phyloP scores from a whole-genome alignment of 345 rosid species.

The Syzygium jambos region DNA sequence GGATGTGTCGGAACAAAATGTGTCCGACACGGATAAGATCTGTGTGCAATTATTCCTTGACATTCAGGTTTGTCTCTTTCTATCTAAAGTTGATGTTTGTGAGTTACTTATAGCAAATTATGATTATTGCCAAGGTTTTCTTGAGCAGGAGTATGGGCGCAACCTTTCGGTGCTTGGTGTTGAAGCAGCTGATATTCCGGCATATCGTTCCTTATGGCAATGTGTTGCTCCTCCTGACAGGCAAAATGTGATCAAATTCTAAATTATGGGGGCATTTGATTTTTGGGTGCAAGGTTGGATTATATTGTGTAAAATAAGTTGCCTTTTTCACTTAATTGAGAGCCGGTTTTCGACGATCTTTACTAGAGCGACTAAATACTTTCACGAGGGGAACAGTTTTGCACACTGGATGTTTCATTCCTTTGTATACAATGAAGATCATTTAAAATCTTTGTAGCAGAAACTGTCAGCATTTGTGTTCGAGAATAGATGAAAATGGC shows the following conservation, averaged over 20 bases:
- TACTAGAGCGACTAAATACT: not conserved
- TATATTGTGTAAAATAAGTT: not conserved
- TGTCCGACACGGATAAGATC: slow-evolving; percentile 81
- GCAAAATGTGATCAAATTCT: slow-evolving; percentile 37
- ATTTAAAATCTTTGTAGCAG: not conserved
- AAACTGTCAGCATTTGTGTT: not conserved
- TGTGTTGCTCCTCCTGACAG: slow-evolving; percentile 83
- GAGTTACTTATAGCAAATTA: not conserved
- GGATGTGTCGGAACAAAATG: slow-evolving; percentile 66
- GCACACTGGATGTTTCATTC: not conserved
- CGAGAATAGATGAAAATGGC: not conserved
- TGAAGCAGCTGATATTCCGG: slow-evolving; percentile 49
- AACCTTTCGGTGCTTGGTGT: slow-evolving; percentile 63
- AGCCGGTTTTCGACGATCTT: not conserved
- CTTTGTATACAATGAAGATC: not conserved
- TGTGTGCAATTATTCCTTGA: slow-evolving; percentile 95
- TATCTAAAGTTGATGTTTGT: not conserved
- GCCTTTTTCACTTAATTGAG: not conserved
- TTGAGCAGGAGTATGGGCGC: slow-evolving; percentile 74
- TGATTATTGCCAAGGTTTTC: not conserved
- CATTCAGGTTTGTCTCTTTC: slow-evolving; percentile 52
- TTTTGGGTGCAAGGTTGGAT: not conserved
- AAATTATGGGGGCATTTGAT: not conserved
- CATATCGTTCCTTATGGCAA: slow-evolving; percentile 80
- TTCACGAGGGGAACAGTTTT: not conserved